Evolutionary conservation across 2,329 filamentous ascomycete genomes (phyloP).

Genomic region (Tolypocladium cylindrosporum): DNA sequence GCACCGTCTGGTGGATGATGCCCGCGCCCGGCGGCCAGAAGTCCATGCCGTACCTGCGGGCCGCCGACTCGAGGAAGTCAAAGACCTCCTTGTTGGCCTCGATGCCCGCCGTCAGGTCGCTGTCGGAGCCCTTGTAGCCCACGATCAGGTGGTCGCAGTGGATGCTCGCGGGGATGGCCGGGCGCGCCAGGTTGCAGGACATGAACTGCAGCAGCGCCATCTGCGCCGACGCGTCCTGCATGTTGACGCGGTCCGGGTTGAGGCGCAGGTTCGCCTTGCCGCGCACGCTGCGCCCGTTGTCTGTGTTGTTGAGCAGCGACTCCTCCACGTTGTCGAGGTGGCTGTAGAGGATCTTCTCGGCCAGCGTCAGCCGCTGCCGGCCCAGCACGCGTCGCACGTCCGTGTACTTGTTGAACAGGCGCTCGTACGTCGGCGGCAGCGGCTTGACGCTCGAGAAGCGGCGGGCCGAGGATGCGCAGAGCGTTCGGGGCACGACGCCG

Average conservation of each 20-base stretch:
- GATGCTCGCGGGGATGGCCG: constrained; percentile 91
- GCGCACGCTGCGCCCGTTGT: constrained; percentile 74
- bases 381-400: constrained; percentile 68
- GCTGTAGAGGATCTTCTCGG: constrained; percentile 97
- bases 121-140: constrained; percentile 78
- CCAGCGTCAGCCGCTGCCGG: constrained; percentile 62
- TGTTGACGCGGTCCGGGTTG: constrained; percentile 93
- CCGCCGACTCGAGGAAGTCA: constrained; percentile 89
- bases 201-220: constrained; percentile 99
- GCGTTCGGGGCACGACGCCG: constrained; percentile 3
- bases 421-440: constrained; percentile 66
- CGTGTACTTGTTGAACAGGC: constrained; percentile 66
- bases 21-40: constrained; percentile 92
- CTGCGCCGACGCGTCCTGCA: constrained; percentile 98
- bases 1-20: constrained; percentile 94
- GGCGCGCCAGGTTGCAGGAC: constrained; percentile 81
- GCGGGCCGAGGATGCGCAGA: constrained; percentile 16
- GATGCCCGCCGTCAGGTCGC: constrained; percentile 77
- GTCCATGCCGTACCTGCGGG: constrained; percentile 85
- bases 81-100: constrained; percentile 94
- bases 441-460: constrained; percentile 29
- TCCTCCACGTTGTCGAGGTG: constrained; percentile 87
- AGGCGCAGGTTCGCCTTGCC: constrained; percentile 90
- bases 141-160: constrained; percentile 99
- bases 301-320: constrained; percentile 70